Evolutionary conservation across 345 rosid species (phyloP).

Genomic region (Combretum micranthum): DNA sequence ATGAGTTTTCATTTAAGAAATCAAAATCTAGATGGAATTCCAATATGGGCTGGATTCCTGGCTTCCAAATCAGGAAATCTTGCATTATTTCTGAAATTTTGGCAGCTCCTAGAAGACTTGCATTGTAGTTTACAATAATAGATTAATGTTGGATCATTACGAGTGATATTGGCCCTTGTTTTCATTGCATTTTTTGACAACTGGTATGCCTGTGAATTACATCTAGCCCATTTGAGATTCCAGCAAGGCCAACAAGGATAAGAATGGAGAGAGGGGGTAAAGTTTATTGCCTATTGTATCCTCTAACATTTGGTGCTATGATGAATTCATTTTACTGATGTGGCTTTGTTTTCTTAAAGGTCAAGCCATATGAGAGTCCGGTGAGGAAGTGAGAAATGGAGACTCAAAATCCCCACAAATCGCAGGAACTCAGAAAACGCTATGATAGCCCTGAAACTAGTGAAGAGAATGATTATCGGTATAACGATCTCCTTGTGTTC

Average conservation of each 20-base stretch:
- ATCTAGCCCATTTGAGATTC: conserved; percentile 6
- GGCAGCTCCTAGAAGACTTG: too few relatives aligned
- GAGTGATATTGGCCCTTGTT: not conserved
- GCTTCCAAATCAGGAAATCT: too few relatives aligned
- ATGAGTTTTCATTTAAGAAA: too few relatives aligned
- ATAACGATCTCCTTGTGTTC: conserved; percentile 23
- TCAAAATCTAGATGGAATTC: too few relatives aligned
- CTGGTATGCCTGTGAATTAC: not conserved
- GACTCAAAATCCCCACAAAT: conserved; percentile 23
- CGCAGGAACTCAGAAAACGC: conserved; percentile 23
- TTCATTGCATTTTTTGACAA: not conserved
- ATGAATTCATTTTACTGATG: not conserved
- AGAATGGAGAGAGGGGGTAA: conserved; percentile 5
- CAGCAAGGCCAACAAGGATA: conserved; percentile 8
- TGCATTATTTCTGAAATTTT: too few relatives aligned
- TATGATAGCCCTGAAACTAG: conserved; percentile 22
- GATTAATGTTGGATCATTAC: too few relatives aligned
- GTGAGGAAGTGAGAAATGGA: conserved; percentile 6
- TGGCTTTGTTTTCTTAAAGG: conserved; percentile 8
- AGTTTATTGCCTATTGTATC: conserved; percentile 1
- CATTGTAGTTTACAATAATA: too few relatives aligned
- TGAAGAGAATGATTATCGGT: conserved; percentile 21
- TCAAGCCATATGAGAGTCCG: conserved; percentile 11
- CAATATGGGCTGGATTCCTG: too few relatives aligned
- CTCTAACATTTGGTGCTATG: not conserved